Percentiles rank a stretch among this genome's conserved stretches.
Evolutionary conservation across 345 rosid species (phyloP).

Genomic region (Nephelium lappaceum): DNA sequence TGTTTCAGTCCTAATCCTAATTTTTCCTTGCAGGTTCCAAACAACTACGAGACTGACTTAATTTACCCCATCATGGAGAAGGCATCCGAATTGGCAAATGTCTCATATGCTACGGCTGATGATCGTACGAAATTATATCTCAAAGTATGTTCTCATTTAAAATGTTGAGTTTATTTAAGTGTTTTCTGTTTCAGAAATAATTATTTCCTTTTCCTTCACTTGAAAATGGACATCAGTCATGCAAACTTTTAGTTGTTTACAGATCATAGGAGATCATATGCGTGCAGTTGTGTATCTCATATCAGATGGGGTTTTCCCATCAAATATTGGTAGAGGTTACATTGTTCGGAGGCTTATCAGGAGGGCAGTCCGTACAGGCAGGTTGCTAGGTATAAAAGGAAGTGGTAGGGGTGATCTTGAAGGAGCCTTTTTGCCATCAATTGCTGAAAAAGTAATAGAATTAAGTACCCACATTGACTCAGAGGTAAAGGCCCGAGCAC

Average conservation of each 20-base stretch:
- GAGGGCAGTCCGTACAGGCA: slow-evolving; percentile 87
- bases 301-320: slow-evolving; percentile 91
- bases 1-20: slow-evolving; percentile 13
- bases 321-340: slow-evolving; percentile 95
- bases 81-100: slow-evolving; percentile 68
- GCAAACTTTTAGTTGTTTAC: slow-evolving; percentile 23
- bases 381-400: slow-evolving; percentile 77
- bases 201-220: neutral
- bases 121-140: slow-evolving; percentile 57
- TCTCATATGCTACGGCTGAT: slow-evolving; percentile 63
- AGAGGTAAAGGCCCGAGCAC: slow-evolving; percentile 59
- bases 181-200: neutral
- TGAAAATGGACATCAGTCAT: slow-evolving; percentile 10
- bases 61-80: slow-evolving; percentile 81
- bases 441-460: slow-evolving; percentile 83
- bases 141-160: slow-evolving; percentile 45
- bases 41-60: slow-evolving; percentile 95
- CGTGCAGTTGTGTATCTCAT: slow-evolving; percentile 87
- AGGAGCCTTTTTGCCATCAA: slow-evolving; percentile 69
- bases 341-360: slow-evolving; percentile 89
- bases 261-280: slow-evolving; percentile 91
- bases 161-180: slow-evolving; percentile 5
- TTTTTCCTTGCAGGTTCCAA: slow-evolving; percentile 68
- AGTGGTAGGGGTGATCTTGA: slow-evolving; percentile 55
- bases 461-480: slow-evolving; percentile 71